Evolutionary conservation across 2,329 filamentous ascomycete genomes (phyloP).

Genomic region (Decorospora gaudefroyi): DNA sequence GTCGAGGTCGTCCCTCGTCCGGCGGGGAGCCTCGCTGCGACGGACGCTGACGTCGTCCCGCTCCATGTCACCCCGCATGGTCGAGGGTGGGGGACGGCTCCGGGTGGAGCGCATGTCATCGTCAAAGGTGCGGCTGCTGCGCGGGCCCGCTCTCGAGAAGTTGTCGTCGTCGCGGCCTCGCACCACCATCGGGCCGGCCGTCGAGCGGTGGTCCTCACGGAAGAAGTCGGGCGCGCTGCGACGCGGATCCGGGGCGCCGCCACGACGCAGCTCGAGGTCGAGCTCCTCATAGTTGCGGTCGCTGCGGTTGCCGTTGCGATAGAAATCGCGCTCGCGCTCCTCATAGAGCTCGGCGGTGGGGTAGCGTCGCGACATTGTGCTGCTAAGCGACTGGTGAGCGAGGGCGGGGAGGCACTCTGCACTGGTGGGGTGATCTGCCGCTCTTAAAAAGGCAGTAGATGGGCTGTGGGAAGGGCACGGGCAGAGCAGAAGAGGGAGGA

Average conservation of each 20-base stretch:
- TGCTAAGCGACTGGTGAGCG: slow-evolving; percentile 21
- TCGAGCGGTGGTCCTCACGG: slow-evolving; percentile 54
- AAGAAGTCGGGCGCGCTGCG: slow-evolving; percentile 56
- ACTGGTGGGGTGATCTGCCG: slow-evolving; percentile 18
- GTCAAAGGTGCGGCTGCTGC: slow-evolving; percentile 48
- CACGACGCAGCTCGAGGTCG: slow-evolving; percentile 53
- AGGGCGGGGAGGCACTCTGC: slow-evolving; percentile 10
- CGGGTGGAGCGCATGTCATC: slow-evolving; percentile 47
- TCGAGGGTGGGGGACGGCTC: slow-evolving; percentile 36
- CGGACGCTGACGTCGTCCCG: slow-evolving; percentile 50
- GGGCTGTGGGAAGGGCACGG: slow-evolving; percentile 7
- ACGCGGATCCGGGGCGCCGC: slow-evolving; percentile 44
- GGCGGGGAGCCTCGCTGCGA: slow-evolving; percentile 43
- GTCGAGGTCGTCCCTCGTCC: slow-evolving; percentile 41
- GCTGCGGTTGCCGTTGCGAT: slow-evolving; percentile 49
- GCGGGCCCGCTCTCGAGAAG: slow-evolving; percentile 39
- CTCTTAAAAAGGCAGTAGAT: slow-evolving; percentile 11
- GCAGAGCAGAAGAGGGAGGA: slow-evolving; percentile 5
- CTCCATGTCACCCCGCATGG: slow-evolving; percentile 37
- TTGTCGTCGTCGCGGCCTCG: slow-evolving; percentile 49
- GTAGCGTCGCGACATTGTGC: slow-evolving; percentile 48
- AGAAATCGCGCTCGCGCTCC: slow-evolving; percentile 57
- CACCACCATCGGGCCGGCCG: slow-evolving; percentile 53
- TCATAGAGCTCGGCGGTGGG: slow-evolving; percentile 55
- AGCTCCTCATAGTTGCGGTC: slow-evolving; percentile 56